Evolutionary conservation across 306 rosid genomes (phyloP).

Genomic region (Myrica gale): DNA sequence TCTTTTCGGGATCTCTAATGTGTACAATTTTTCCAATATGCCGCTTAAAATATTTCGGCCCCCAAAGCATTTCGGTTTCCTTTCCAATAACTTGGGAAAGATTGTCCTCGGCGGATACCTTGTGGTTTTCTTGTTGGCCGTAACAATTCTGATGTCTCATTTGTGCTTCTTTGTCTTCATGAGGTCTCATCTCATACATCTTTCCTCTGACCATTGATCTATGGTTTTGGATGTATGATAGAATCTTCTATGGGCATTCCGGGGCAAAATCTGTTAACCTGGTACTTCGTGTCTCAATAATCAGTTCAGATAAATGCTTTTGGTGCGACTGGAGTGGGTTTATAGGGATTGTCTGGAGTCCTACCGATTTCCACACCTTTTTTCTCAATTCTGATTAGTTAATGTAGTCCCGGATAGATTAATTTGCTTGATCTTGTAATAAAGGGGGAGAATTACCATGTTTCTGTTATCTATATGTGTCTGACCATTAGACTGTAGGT

Average conservation of each 20-base stretch:
- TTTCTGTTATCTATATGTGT: neutral
- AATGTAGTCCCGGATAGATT: neutral
- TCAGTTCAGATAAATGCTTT: neutral
- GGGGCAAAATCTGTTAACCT: neutral
- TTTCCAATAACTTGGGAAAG: neutral
- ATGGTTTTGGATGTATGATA: neutral
- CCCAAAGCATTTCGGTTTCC: neutral
- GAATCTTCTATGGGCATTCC: neutral
- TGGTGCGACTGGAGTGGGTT: neutral
- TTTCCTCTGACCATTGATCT: constrained; percentile 10
- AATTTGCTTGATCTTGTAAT: neutral
- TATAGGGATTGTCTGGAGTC: neutral
- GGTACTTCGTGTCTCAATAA: neutral
- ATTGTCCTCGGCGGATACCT: neutral
- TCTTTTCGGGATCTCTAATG: neutral
- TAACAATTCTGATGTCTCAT: neutral
- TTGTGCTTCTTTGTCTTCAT: neutral
- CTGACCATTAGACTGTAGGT: neutral
- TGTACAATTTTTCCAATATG: neutral
- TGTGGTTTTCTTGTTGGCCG: neutral
- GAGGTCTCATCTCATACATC: neutral
- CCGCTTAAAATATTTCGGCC: neutral
- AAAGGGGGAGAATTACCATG: neutral
- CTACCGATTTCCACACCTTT: neutral
- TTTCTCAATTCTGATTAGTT: neutral